A percentile compares a stretch with the other conserved stretches of the same genome.
phyloP scores from a whole-genome alignment of 345 rosid species.

The Hibiscus trionum region DNA sequence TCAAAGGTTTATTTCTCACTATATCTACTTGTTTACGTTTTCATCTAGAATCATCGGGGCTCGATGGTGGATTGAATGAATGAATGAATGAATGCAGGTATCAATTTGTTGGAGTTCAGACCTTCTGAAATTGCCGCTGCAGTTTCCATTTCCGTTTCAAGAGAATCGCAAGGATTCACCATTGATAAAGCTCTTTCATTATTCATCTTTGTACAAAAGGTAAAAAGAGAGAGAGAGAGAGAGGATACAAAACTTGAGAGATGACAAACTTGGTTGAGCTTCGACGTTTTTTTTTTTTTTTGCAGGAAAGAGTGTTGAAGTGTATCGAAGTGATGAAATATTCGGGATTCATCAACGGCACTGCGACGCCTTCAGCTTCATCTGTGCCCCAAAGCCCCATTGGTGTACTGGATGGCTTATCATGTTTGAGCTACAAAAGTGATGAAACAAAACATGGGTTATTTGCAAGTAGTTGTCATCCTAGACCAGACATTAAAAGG shows the following conservation, averaged over 20 bases:
- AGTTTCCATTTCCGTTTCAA: constrained; percentile 56
- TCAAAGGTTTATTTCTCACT: constrained; percentile 34
- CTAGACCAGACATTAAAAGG: constrained; percentile 32
- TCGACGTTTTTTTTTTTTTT: neutral
- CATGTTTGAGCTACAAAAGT: constrained; percentile 68
- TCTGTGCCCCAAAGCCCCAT: constrained; percentile 45
- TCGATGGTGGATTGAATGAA: constrained; percentile 14
- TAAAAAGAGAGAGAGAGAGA: constrained; percentile 15
- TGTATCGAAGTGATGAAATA: constrained; percentile 48
- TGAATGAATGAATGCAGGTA: constrained; percentile 45
- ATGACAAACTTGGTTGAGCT: constrained; percentile 3
- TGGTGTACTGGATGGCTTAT: constrained; percentile 66
- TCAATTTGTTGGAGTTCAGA: constrained; percentile 68
- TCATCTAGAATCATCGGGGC: constrained; percentile 11
- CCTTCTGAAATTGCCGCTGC: constrained; percentile 76
- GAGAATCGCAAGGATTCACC: constrained; percentile 30
- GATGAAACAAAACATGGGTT: constrained; percentile 60
- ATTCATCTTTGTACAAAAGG: constrained; percentile 44
- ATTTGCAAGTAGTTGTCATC: constrained; percentile 48
- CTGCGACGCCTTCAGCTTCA: neutral
- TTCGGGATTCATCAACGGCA: constrained; percentile 23
- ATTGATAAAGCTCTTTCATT: constrained; percentile 32
- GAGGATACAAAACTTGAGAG: no score
- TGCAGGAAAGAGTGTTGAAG: constrained; percentile 51
- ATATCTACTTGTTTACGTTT: neutral